Evolutionary conservation across 192 early-diverging fungal genomes (phyloP).

Genomic region (Podila horticola): DNA sequence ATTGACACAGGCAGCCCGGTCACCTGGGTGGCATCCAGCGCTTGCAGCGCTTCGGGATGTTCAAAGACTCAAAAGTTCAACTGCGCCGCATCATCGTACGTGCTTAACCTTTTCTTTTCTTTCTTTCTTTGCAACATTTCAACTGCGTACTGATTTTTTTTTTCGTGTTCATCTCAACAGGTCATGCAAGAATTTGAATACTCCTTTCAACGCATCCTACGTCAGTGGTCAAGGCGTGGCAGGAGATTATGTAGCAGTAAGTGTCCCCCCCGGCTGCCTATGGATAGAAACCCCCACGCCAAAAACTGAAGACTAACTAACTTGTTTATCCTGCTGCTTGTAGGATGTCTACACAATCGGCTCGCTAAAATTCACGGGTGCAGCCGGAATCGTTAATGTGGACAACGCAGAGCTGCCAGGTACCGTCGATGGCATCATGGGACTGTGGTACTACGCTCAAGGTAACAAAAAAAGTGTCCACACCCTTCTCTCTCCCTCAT

Average conservation of each 20-base stretch:
- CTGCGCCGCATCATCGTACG: conserved; percentile 29
- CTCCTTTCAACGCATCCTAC: conserved; percentile 21
- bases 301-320: background rate
- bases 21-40: conserved; percentile 65
- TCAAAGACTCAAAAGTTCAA: conserved; percentile 9
- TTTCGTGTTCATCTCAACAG: conserved; percentile 1
- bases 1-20: conserved; percentile 80
- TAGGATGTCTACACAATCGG: conserved; percentile 37
- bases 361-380: conserved; percentile 5
- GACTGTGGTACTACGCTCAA: conserved; percentile 19
- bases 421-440: conserved; percentile 36
- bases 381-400: conserved; percentile 10
- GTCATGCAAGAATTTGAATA: conserved; percentile 5
- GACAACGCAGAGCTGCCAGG: conserved; percentile 3
- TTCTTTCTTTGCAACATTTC: background rate
- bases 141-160: background rate
- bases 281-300: background rate
- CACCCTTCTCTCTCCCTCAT: background rate
- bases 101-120: no score
- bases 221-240: conserved; percentile 12
- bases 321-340: background rate
- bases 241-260: conserved; percentile 15
- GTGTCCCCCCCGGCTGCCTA: background rate
- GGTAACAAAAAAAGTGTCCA: background rate
- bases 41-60: background rate